phyloP scores from a whole-genome alignment of 2,329 filamentous ascomycete species.

The Neophaeococcomyces mojaviensis region DNA sequence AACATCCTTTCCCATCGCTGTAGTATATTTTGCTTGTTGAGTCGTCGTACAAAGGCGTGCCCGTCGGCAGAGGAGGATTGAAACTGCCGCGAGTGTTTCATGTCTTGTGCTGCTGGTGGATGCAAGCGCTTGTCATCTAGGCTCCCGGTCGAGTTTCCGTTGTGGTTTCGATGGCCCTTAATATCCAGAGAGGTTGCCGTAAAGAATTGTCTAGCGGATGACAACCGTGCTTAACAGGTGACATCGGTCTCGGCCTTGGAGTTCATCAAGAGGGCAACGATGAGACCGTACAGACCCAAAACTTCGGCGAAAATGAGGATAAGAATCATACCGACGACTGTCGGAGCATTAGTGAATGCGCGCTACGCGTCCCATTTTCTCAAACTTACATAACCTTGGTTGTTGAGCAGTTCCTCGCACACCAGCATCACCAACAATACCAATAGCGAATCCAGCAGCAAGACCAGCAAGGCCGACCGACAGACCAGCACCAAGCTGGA shows the following conservation, averaged over 20 bases:
- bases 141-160: not conserved
- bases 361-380: not conserved
- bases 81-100: no score
- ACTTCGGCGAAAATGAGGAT: slow-evolving; percentile 99
- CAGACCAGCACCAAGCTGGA: slow-evolving; percentile 77
- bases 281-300: slow-evolving; percentile 97
- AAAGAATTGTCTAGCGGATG: not conserved
- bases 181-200: not conserved
- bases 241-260: slow-evolving; percentile 68
- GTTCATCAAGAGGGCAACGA: slow-evolving; percentile 99
- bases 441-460: slow-evolving; percentile 76
- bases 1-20: not conserved
- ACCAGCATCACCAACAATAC: slow-evolving; percentile 62
- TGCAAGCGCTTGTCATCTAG: no score
- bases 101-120: no score
- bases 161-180: not conserved
- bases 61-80: no score
- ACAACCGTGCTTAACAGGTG: slow-evolving; percentile 44
- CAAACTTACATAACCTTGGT: slow-evolving; percentile 29
- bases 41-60: not conserved
- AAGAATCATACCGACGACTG: slow-evolving; percentile 86
- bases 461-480: slow-evolving; percentile 75
- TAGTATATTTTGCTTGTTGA: not conserved
- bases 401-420: slow-evolving; percentile 47
- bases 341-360: not conserved